These are phyloP conservation scores for Leucogyrophana mollusca DNA, from an alignment of 768 basidiomycete species.

Conservation along the genomic window DNA sequence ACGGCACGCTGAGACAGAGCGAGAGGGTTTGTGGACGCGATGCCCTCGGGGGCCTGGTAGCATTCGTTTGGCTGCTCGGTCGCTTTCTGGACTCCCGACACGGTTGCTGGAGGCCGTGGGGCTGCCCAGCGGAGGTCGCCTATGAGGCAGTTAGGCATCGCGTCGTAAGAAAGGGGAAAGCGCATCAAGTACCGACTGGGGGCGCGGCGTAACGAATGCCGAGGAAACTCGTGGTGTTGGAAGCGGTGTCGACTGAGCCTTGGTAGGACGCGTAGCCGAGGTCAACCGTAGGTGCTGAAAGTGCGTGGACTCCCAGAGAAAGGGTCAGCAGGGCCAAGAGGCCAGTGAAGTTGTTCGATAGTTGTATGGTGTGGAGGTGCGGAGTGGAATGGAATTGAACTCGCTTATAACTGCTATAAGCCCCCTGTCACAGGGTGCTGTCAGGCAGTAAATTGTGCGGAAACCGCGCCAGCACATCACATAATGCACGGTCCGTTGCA, in stretches of 20 bases:
- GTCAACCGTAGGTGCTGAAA: slow-evolving; percentile 14
- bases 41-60: slow-evolving; percentile 19
- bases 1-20: slow-evolving; percentile 11
- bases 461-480: no score
- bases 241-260: slow-evolving; percentile 14
- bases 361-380: no score
- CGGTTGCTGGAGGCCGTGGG: background rate
- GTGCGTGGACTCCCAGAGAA: no score
- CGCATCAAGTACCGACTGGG: slow-evolving; percentile 15
- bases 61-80: background rate
- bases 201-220: slow-evolving; percentile 26
- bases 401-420: no score
- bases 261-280: slow-evolving; percentile 28
- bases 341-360: no score
- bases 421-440: no score
- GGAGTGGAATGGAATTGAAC: no score
- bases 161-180: no score
- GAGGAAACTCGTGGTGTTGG: slow-evolving; percentile 22
- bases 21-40: slow-evolving; percentile 25
- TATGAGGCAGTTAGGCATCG: background rate
- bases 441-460: no score
- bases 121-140: background rate
- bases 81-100: background rate
- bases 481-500: no score
- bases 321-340: no score